phyloP scores from a whole-genome alignment of 768 basidiomycete species.

The Amanita fuliginea region DNA sequence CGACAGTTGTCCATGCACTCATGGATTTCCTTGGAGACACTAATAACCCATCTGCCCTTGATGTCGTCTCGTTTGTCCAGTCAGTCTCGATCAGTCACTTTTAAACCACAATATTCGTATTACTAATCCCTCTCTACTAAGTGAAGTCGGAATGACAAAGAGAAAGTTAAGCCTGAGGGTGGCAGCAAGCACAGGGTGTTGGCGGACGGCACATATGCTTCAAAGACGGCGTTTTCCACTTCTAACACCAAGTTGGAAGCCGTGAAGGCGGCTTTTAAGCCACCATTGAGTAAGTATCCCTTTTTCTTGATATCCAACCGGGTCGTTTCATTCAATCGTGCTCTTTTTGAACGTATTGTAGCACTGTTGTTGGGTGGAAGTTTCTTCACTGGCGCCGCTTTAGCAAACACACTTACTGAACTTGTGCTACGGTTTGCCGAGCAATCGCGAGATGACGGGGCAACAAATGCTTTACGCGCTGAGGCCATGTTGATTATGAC shows the following conservation, averaged over 20 bases:
- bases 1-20: conserved; percentile 85
- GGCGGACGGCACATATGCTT: conserved; percentile 98
- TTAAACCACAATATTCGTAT: neutral
- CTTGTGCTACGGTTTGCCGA: conserved; percentile 75
- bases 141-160: conserved; percentile 80
- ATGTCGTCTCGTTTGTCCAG: conserved; percentile 72
- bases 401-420: conserved; percentile 87
- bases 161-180: conserved; percentile 31
- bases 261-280: conserved; percentile 80
- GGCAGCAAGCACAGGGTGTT: conserved; percentile 65
- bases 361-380: conserved; percentile 90
- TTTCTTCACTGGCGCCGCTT: conserved; percentile 90
- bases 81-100: conserved; percentile 10
- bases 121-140: conserved; percentile 16
- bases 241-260: conserved; percentile 58
- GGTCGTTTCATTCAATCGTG: neutral
- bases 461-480: conserved; percentile 68
- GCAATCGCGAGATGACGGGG: conserved; percentile 28
- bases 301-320: neutral
- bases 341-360: conserved; percentile 15
- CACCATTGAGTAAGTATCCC: conserved; percentile 59
- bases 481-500: conserved; percentile 99
- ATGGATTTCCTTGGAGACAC: conserved; percentile 95
- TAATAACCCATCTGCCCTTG: conserved; percentile 89
- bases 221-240: conserved; percentile 81